Evolutionary conservation across 1,284 basidiomycete species (phyloP).

Genomic region (Leucoagaricus sp.): DNA sequence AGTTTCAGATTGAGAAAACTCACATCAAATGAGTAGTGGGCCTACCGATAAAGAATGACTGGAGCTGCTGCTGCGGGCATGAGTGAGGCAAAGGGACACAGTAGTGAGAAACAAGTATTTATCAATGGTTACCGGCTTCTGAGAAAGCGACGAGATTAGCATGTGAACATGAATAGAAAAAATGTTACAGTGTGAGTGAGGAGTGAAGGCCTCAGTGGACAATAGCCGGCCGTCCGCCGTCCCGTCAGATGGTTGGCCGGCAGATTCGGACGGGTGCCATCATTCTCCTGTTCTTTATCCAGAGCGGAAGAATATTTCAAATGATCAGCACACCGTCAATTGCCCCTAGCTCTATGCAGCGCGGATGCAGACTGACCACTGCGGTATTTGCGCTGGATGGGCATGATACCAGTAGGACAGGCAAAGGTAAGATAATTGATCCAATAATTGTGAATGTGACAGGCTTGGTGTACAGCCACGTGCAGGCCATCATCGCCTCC

Average conservation of each 20-base stretch:
- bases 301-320: neutral
- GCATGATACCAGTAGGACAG: neutral
- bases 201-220: neutral
- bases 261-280: neutral
- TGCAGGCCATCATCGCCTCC: slow-evolving; percentile 19
- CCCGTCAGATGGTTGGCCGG: neutral
- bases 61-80: slow-evolving; percentile 23
- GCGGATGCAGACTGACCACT: too few relatives aligned
- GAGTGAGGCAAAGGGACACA: slow-evolving; percentile 7
- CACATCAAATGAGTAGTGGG: neutral
- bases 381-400: neutral
- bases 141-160: slow-evolving; percentile 1
- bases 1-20: neutral
- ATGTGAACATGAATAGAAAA: slow-evolving; percentile 9
- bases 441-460: neutral
- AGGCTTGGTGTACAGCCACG: slow-evolving; percentile 13
- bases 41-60: slow-evolving; percentile 44
- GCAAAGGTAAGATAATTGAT: neutral
- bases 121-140: neutral
- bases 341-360: neutral
- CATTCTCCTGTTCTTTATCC: neutral
- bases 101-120: slow-evolving; percentile 12
- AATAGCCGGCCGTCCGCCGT: neutral
- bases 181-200: too few relatives aligned
- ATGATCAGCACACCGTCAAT: neutral